Evolutionary conservation across 768 basidiomycete genomes (phyloP).

Genomic region (Tricholoma bakamatsutake): DNA sequence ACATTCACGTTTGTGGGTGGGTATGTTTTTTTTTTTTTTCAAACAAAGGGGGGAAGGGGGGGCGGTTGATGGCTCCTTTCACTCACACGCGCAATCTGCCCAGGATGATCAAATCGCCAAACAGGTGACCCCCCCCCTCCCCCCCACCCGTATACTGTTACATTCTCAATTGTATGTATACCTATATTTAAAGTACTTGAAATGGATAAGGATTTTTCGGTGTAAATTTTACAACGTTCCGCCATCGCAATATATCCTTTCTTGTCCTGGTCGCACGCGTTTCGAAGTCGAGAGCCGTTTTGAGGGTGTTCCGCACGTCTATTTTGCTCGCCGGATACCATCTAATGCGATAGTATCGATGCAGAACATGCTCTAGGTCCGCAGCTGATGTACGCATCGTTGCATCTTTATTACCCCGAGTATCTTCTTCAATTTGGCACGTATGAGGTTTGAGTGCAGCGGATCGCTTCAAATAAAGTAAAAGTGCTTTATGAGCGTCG

Average conservation of each 20-base stretch:
- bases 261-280: conserved; percentile 11
- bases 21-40: background rate
- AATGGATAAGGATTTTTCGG: conserved; percentile 6
- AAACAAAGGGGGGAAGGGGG: background rate
- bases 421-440: conserved; percentile 1
- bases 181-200: background rate
- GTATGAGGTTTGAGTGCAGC: conserved; percentile 8
- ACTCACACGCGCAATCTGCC: background rate
- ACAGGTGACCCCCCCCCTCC: background rate
- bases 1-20: background rate
- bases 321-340: conserved; percentile 20
- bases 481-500: background rate
- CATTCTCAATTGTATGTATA: background rate
- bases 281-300: conserved; percentile 12
- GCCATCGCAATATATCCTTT: conserved; percentile 9
- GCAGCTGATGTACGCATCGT: background rate
- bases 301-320: conserved; percentile 18
- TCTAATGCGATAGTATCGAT: conserved; percentile 9
- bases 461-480: conserved; percentile 23
- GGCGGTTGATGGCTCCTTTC: background rate
- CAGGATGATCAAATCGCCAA: background rate
- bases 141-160: background rate
- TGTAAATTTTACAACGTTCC: conserved; percentile 4
- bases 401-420: conserved; percentile 2
- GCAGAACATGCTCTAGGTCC: conserved; percentile 3